Evolutionary conservation across 2,329 filamentous ascomycete species (phyloP).

Genomic region (Ophiostoma quercus): DNA sequence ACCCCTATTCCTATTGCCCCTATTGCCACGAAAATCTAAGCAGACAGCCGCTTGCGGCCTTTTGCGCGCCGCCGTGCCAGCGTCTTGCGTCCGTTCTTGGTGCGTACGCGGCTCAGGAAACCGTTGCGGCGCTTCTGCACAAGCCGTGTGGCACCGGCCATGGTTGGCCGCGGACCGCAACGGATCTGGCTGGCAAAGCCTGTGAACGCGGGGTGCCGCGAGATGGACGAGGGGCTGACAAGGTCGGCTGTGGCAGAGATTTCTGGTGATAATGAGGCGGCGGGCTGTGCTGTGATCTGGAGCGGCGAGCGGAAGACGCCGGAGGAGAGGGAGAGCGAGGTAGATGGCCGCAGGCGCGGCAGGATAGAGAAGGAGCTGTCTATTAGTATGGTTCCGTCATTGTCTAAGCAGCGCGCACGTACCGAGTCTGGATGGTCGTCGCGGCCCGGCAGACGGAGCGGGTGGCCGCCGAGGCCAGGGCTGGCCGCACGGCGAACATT

Average conservation of each 20-base stretch:
- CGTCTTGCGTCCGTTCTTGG: constrained; percentile 49
- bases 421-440: constrained; percentile 21
- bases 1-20: neutral
- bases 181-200: constrained; percentile 45
- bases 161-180: constrained; percentile 54
- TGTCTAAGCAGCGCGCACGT: neutral
- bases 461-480: constrained; percentile 14
- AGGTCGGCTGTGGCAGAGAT: constrained; percentile 36
- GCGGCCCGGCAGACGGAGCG: constrained; percentile 1
- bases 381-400: neutral
- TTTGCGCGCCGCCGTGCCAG: constrained; percentile 49
- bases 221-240: constrained; percentile 44
- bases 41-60: constrained; percentile 44
- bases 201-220: constrained; percentile 49
- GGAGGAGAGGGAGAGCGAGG: constrained; percentile 21
- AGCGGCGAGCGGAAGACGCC: constrained; percentile 22
- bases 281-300: constrained; percentile 12
- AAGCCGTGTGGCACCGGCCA: constrained; percentile 50
- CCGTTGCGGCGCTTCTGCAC: constrained; percentile 56
- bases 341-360: constrained; percentile 25
- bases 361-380: constrained; percentile 33
- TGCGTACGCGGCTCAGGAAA: constrained; percentile 49
- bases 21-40: constrained; percentile 26
- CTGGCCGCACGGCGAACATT: constrained; percentile 21
- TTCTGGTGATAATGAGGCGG: constrained; percentile 25